Conservation (phyloP, 768 basidiomycete species). For the Boletus vermiculosoides region DNA sequence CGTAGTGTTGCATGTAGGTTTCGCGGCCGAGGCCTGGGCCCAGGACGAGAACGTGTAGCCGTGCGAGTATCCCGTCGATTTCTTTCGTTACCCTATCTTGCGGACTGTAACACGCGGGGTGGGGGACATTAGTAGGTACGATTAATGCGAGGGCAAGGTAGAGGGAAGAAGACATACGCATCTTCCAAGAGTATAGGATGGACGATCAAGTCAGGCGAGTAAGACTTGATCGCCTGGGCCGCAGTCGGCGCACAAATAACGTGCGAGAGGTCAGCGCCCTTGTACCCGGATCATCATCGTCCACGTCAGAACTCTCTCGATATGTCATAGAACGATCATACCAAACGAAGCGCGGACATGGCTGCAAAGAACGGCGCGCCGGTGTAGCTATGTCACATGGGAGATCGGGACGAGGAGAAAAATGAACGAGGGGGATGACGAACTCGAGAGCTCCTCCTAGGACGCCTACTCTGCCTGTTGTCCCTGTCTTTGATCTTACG, state of each 20-base stretch:
- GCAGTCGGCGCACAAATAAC: slow-evolving; percentile 96
- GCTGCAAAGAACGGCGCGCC: slow-evolving; percentile 97
- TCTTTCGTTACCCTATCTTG: slow-evolving; percentile 47
- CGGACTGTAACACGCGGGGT: slow-evolving; percentile 37
- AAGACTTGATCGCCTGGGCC: slow-evolving; percentile 91
- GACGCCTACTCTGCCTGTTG: slow-evolving; percentile 84
- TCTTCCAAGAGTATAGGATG: slow-evolving; percentile 84
- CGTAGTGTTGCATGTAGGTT: slow-evolving; percentile 83
- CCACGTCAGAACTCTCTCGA: background rate
- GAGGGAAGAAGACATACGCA: slow-evolving; percentile 42
- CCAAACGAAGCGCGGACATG: slow-evolving; percentile 85
- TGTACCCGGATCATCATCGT: slow-evolving; percentile 23
- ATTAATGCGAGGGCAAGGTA: background rate
- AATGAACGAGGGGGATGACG: slow-evolving; percentile 28
- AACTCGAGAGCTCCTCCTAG: slow-evolving; percentile 93
- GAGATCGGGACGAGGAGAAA: background rate
- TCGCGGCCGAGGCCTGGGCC: slow-evolving; percentile 95
- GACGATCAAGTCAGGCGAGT: slow-evolving; percentile 95
- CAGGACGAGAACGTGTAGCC: slow-evolving; percentile 89
- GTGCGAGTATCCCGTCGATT: slow-evolving; percentile 68
- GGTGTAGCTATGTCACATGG: slow-evolving; percentile 66
- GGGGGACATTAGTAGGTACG: background rate
- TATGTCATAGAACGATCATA: slow-evolving; percentile 29
- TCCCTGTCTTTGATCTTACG: slow-evolving; percentile 1
- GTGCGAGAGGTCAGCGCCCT: slow-evolving; percentile 93